Evolutionary conservation across 106 monocot species (phyloP), one percentile per base, ranked within the genome.

Genomic region (Dendrobium chrysotoxum): DNA sequence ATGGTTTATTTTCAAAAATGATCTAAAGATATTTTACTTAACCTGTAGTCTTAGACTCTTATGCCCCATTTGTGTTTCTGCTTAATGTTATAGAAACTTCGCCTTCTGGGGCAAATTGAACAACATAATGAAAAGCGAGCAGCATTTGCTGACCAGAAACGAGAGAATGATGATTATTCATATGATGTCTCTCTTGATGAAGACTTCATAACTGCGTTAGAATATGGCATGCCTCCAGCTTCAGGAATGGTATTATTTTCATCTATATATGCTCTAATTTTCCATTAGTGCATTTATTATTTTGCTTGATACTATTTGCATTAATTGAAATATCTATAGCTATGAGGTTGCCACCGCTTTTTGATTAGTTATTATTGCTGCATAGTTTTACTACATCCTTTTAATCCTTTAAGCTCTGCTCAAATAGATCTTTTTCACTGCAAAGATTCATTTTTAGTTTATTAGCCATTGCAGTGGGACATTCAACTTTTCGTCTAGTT

Each of bases 171-270:
- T 84, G 95, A 95, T 79, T 87, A 80, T 78, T 83, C 89, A 8
- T 98, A 98, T 84, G 91, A 98, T 75, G 95, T 98, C 38, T 77
- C 86, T 67, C 47, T 98, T 35, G 98, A 98, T 82, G 98, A 95
- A 79, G 98, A 98, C 70, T 98, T 98, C 41, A 7, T 98, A 35
- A 98, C 94, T 82, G 89, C 92, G 28, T 86, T 98, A 67, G 98
- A 98, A 66, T 95, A 98, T 85, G 98, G 98, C 66, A 98, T 98
- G 98, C 98, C 98, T 31, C 98, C 98, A 47, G 98, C 98, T 84
- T 98, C 98, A 77, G 98, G 98, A 86, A 98, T 98, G 98, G 98
- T 98, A 98, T 75, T 80, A 61, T 82, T 50, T 72, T 39, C 30
- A 26, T 75, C 8, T 41, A 13, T 75, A 13, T 50, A 5, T 75